Conservation (phyloP, 345 rosid species). For the Psidium guajava region DNA sequence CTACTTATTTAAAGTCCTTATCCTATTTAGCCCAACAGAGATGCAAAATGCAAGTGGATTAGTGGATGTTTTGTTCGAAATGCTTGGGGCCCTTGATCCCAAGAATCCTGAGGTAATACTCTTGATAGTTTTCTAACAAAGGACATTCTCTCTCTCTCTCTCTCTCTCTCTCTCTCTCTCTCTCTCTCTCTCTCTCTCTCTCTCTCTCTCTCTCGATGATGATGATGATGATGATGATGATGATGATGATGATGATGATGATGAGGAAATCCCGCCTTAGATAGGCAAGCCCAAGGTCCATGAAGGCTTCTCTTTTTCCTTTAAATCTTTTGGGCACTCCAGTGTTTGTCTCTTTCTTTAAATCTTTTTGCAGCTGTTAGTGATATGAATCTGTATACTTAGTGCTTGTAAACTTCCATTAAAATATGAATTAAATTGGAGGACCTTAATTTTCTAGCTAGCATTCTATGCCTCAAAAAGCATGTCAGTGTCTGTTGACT, state of each 20-base stretch:
- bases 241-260: no score
- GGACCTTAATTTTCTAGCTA: background rate
- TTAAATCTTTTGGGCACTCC: background rate
- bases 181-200: no score
- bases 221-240: no score
- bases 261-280: background rate
- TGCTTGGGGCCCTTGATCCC: conserved; percentile 84
- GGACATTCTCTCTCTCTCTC: background rate
- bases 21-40: conserved; percentile 44
- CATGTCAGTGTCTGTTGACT: background rate
- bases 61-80: conserved; percentile 71
- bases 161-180: background rate
- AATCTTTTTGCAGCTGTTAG: background rate
- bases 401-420: background rate
- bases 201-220: no score
- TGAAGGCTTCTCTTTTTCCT: background rate
- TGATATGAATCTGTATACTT: background rate
- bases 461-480: background rate
- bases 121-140: background rate
- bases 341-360: background rate
- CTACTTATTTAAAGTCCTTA: background rate
- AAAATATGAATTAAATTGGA: background rate
- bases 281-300: background rate
- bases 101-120: conserved; percentile 56
- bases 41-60: conserved; percentile 65